Evolutionary conservation across 345 rosid species (phyloP), one percentile per base, ranked within the genome.

Genomic region (Lenwebbia sp.): DNA sequence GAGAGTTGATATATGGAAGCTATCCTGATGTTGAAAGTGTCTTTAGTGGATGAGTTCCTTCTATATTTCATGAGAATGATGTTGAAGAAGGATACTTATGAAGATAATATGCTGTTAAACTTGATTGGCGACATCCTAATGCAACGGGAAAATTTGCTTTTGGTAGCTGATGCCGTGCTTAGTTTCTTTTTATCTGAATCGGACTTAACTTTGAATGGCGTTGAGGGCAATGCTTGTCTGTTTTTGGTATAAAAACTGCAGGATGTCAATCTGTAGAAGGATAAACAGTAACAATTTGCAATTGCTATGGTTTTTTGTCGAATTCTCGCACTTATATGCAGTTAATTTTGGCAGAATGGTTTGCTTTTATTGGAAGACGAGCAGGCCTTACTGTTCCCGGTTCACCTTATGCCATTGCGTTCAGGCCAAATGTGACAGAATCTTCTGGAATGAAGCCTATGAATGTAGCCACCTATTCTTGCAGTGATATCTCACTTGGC

Each of bases 391-490:
- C 83, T 88, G 1, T 91, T 49, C 99, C 96, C 8, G 99, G 99
- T 83, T 97, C 99, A 86, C 99, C 99, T 1, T 96, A 92, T 90
- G 94, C 93, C 87, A 97, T 97, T 86, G 85, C 86, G 30, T 94
- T 97, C 90, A 89, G 28, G 88, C 89, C 96, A 84, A 85, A 85
- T 88, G 93, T 92, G 41, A 91, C 94, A 28, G 92, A 87, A 22
- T 91, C 95, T 88, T 92, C 96, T 87, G 98, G 97, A 89, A 94
- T 97, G 95, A 92, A 85, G 89, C 91, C 98, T 58, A 97, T 96
- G 99, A 96, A 97, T 88, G 96, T 93, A 83, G 92, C 99, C 85
- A 86, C 94, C 51, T 96, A 95, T 90, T 94, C 98, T 30, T 97
- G 99, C 78, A 87, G 89, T 88, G 99, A 96, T 89, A 92, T 88